Evolutionary conservation across 2,329 filamentous ascomycete species (phyloP).

Genomic region (Furcasterigmium sp.): DNA sequence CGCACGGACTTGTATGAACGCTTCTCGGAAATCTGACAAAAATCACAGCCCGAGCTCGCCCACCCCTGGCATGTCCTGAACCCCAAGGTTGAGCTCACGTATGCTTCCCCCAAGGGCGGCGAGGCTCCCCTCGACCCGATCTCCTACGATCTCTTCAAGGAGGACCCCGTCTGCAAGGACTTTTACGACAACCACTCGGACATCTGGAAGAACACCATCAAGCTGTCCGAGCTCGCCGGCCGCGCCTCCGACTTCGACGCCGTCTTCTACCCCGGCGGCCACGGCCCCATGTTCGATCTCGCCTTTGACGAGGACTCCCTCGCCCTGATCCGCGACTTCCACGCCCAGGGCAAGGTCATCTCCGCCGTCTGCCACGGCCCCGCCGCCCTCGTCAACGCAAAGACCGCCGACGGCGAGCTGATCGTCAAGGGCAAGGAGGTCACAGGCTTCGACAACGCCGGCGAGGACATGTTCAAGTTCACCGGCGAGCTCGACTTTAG

Average conservation of each 20-base stretch:
- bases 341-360: constrained; percentile 54
- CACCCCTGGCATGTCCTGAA: constrained; percentile 57
- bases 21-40: not conserved
- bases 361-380: constrained; percentile 67
- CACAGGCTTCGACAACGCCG: constrained; percentile 59
- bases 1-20: too few species aligned
- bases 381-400: constrained; percentile 55
- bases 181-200: constrained; percentile 52
- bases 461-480: constrained; percentile 40
- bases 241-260: constrained; percentile 58
- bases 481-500: constrained; percentile 52
- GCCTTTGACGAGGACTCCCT: constrained; percentile 50
- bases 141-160: constrained; percentile 50
- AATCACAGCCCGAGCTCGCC: constrained; percentile 53
- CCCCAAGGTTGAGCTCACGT: constrained; percentile 42
- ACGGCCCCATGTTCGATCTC: constrained; percentile 65
- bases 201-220: constrained; percentile 59
- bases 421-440: constrained; percentile 52
- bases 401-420: constrained; percentile 41
- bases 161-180: constrained; percentile 43
- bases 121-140: constrained; percentile 54
- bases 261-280: constrained; percentile 51
- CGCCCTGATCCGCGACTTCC: constrained; percentile 58
- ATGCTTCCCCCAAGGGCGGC: constrained; percentile 60
- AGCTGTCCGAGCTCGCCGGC: constrained; percentile 50